Percentiles rank a stretch among this genome's conserved stretches.
phyloP scores from a whole-genome alignment of 208 protist species.

The Phytomonas sp. region DNA sequence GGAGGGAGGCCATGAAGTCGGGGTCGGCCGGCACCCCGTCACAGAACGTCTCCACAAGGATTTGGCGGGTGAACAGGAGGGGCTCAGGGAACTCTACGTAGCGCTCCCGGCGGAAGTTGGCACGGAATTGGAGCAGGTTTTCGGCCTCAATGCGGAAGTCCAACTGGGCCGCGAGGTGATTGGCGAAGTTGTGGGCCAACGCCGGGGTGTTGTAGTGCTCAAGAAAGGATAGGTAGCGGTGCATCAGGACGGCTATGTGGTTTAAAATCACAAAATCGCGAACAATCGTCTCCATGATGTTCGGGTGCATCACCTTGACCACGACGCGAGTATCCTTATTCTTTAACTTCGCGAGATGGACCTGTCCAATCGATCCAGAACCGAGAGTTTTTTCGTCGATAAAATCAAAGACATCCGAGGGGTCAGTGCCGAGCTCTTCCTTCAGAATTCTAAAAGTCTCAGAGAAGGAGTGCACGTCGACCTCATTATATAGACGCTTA shows the following conservation, averaged over 20 bases:
- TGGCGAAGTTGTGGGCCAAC: slow-evolving; percentile 62
- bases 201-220: slow-evolving; percentile 51
- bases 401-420: slow-evolving; percentile 49
- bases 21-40: slow-evolving; percentile 63
- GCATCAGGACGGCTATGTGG: slow-evolving; percentile 23
- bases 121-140: slow-evolving; percentile 72
- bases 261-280: slow-evolving; percentile 81
- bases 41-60: slow-evolving; percentile 87
- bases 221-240: slow-evolving; percentile 30
- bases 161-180: slow-evolving; percentile 79
- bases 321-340: slow-evolving; percentile 56
- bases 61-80: slow-evolving; percentile 67
- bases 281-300: slow-evolving; percentile 77
- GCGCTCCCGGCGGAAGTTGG: slow-evolving; percentile 66
- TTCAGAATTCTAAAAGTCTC: slow-evolving; percentile 58
- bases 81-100: slow-evolving; percentile 83
- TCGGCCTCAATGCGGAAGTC: slow-evolving; percentile 88
- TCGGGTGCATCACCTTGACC: slow-evolving; percentile 87
- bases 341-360: slow-evolving; percentile 77
- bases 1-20: slow-evolving; percentile 73
- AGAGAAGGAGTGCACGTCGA: slow-evolving; percentile 62
- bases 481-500: slow-evolving; percentile 71
- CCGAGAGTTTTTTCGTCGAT: slow-evolving; percentile 67
- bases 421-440: slow-evolving; percentile 64
- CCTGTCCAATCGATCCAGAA: slow-evolving; percentile 87